Conservation (phyloP, 768 basidiomycete species). For the Exsudoporus frostii region DNA sequence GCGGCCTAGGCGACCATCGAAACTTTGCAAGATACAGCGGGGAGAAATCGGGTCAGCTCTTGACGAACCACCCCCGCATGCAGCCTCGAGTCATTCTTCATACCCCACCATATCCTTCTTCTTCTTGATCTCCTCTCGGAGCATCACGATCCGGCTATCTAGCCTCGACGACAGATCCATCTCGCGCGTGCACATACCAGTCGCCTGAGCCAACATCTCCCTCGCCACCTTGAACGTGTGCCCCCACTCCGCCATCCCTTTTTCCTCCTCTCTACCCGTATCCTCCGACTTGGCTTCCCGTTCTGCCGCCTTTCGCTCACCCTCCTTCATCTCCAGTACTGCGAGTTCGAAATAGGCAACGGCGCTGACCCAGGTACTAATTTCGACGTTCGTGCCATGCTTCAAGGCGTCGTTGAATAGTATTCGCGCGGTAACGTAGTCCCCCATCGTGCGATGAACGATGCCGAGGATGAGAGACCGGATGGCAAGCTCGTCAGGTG, state of each 20-base stretch:
- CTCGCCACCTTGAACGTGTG: slow-evolving; percentile 45
- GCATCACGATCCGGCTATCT: slow-evolving; percentile 67
- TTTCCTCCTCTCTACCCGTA: slow-evolving; percentile 7
- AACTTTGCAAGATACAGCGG: background rate
- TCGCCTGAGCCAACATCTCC: slow-evolving; percentile 50
- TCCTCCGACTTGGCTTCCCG: slow-evolving; percentile 30
- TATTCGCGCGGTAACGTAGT: slow-evolving; percentile 41
- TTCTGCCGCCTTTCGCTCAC: slow-evolving; percentile 35
- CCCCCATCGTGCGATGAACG: slow-evolving; percentile 54
- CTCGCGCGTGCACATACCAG: slow-evolving; percentile 45
- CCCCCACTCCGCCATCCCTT: slow-evolving; percentile 39
- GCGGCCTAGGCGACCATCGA: background rate
- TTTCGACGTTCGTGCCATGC: slow-evolving; percentile 38
- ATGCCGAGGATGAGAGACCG: slow-evolving; percentile 69
- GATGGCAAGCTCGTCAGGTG: slow-evolving; percentile 65
- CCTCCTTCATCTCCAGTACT: slow-evolving; percentile 65
- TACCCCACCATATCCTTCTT: slow-evolving; percentile 51
- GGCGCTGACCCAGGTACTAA: slow-evolving; percentile 66
- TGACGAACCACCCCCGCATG: background rate
- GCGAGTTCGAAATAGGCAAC: slow-evolving; percentile 69
- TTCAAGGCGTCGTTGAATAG: slow-evolving; percentile 52
- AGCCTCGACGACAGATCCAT: slow-evolving; percentile 64
- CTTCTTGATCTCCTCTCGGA: slow-evolving; percentile 63
- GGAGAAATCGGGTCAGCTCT: too few species aligned
- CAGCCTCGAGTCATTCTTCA: background rate